phyloP scores from a whole-genome alignment of 345 rosid genomes.

The Euclidium syriacum region DNA sequence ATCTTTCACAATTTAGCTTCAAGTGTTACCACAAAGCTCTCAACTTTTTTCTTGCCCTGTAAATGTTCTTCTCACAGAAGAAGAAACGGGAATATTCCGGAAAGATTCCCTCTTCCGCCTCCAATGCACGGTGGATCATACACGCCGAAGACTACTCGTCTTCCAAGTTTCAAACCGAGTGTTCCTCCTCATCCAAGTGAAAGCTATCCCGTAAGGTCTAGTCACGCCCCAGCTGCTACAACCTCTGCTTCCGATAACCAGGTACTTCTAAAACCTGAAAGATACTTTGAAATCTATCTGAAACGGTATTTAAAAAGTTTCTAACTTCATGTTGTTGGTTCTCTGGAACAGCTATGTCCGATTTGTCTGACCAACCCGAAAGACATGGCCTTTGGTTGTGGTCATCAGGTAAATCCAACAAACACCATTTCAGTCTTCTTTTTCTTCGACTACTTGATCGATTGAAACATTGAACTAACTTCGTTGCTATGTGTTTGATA shows the following conservation, averaged over 20 bases:
- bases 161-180: constrained; percentile 50
- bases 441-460: neutral
- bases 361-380: constrained; percentile 65
- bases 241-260: constrained; percentile 54
- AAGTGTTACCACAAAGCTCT: neutral
- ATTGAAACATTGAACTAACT: neutral
- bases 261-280: constrained; percentile 31
- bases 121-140: constrained; percentile 40
- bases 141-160: constrained; percentile 33
- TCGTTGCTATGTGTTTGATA: neutral
- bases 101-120: constrained; percentile 75
- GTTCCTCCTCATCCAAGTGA: constrained; percentile 48
- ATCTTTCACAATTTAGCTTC: constrained; percentile 40
- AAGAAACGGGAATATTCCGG: constrained; percentile 45
- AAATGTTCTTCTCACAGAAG: constrained; percentile 35
- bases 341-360: constrained; percentile 61
- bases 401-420: constrained; percentile 71
- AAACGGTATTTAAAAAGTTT: neutral
- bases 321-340: neutral
- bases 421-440: neutral
- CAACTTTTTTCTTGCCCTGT: neutral
- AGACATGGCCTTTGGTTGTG: constrained; percentile 97
- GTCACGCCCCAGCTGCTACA: constrained; percentile 48
- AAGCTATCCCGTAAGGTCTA: constrained; percentile 32
- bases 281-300: neutral